Percentiles rank a stretch among this genome's conserved stretches.
Evolutionary conservation across 1,284 basidiomycete species (phyloP).

Genomic region (Marasmius oreades): DNA sequence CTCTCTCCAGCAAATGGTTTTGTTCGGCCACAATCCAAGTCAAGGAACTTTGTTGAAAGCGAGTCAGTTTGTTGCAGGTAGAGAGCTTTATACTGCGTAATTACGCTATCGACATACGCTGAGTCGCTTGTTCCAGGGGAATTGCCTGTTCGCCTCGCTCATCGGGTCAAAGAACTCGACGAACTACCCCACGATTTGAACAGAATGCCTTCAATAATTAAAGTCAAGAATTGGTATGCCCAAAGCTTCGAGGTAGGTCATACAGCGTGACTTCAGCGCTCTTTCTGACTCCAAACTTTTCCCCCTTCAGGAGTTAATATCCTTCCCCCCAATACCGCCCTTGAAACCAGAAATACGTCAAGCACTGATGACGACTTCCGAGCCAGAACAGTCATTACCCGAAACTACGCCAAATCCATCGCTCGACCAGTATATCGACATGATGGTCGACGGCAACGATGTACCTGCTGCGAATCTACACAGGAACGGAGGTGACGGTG

Average conservation of each 20-base stretch:
- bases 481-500: slow-evolving; percentile 28
- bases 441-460: slow-evolving; percentile 24
- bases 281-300: slow-evolving; percentile 5
- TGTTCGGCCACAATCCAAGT: slow-evolving; percentile 83
- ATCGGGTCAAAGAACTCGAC: slow-evolving; percentile 96
- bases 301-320: slow-evolving; percentile 73
- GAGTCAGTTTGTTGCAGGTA: slow-evolving; percentile 79
- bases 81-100: slow-evolving; percentile 16
- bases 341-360: slow-evolving; percentile 68
- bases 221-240: slow-evolving; percentile 98
- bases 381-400: slow-evolving; percentile 44
- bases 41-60: slow-evolving; percentile 87
- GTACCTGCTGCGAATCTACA: slow-evolving; percentile 5
- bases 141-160: slow-evolving; percentile 91
- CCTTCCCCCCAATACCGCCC: slow-evolving; percentile 68
- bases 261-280: neutral
- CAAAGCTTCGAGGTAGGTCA: slow-evolving; percentile 90
- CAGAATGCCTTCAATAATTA: slow-evolving; percentile 90
- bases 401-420: slow-evolving; percentile 73
- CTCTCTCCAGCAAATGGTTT: slow-evolving; percentile 90
- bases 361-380: slow-evolving; percentile 54
- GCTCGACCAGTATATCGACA: slow-evolving; percentile 30
- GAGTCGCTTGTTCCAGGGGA: slow-evolving; percentile 56
- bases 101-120: neutral
- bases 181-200: slow-evolving; percentile 90